Evolutionary conservation across 495 filamentous ascomycete species (phyloP).

Genomic region (Opeltia flavorubescens): DNA sequence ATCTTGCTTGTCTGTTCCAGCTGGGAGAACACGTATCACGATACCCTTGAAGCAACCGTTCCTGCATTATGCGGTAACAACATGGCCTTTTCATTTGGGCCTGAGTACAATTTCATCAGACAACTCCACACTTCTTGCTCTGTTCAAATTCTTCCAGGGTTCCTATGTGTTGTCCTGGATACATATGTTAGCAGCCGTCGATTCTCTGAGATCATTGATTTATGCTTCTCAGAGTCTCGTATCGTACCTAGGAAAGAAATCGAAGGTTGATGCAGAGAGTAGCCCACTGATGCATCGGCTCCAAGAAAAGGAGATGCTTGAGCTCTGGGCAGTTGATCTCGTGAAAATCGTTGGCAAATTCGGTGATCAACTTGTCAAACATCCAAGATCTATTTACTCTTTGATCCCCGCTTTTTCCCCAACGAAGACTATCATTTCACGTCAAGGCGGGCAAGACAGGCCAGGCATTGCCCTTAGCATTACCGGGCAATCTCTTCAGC

Average conservation of each 20-base stretch:
- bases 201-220: conserved; percentile 9
- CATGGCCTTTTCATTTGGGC: conserved; percentile 9
- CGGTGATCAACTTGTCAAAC: conserved; percentile 12
- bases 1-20: conserved; percentile 3
- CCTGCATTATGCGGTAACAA: conserved; percentile 8
- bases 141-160: conserved; percentile 11
- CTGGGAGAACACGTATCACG: neutral
- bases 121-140: neutral
- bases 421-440: conserved; percentile 10
- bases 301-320: conserved; percentile 16
- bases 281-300: conserved; percentile 7
- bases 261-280: conserved; percentile 6
- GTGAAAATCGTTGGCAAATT: conserved; percentile 28
- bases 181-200: conserved; percentile 7
- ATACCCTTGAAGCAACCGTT: neutral
- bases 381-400: conserved; percentile 24
- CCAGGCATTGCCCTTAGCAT: conserved; percentile 1
- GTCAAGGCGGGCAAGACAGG: conserved; percentile 8
- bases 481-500: conserved; percentile 6
- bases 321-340: conserved; percentile 28
- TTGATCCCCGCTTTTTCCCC: conserved; percentile 27
- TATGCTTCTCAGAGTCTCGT: conserved; percentile 7
- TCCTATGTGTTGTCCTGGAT: conserved; percentile 17
- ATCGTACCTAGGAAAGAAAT: neutral
- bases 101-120: neutral